A percentile compares a stretch with the other conserved stretches of the same genome.
These are phyloP conservation scores for Sarocladium kiliense DNA, from an alignment of 2,329 filamentous ascomycete genomes.

Conservation along the genomic window DNA sequence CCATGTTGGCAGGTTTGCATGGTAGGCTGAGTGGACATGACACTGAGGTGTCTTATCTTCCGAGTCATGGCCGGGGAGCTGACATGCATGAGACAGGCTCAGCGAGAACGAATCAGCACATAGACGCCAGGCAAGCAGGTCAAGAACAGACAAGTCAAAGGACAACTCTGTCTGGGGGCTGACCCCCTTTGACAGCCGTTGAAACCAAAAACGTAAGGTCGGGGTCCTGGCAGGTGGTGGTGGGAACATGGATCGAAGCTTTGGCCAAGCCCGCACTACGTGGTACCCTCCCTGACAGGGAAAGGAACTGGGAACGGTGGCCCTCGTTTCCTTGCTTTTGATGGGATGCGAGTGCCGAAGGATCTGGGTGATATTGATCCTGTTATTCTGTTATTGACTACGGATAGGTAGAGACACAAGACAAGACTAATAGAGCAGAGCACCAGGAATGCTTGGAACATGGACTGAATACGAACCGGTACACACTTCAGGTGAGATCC, in stretches of 20 bases:
- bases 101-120: not conserved
- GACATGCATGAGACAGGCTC: not conserved
- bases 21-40: not conserved
- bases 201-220: not conserved
- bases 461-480: not conserved
- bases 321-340: not conserved
- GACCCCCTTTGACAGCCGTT: not conserved
- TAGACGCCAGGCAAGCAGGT: not conserved
- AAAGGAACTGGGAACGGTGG: not conserved
- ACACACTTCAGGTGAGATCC: not conserved
- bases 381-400: not conserved
- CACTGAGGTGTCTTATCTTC: not conserved
- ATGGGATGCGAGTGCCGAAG: not conserved
- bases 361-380: conserved; percentile 1
- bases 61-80: not conserved
- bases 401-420: too few species aligned
- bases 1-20: not conserved
- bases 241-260: conserved; percentile 6
- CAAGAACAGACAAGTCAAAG: not conserved
- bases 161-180: not conserved
- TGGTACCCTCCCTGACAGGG: not conserved
- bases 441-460: not conserved
- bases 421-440: too few species aligned
- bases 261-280: conserved; percentile 2
- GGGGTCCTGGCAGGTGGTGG: not conserved